Percentiles rank a stretch among this genome's conserved stretches.
Conservation (phyloP, 441 rosid genomes). For the Hura crepitans region DNA sequence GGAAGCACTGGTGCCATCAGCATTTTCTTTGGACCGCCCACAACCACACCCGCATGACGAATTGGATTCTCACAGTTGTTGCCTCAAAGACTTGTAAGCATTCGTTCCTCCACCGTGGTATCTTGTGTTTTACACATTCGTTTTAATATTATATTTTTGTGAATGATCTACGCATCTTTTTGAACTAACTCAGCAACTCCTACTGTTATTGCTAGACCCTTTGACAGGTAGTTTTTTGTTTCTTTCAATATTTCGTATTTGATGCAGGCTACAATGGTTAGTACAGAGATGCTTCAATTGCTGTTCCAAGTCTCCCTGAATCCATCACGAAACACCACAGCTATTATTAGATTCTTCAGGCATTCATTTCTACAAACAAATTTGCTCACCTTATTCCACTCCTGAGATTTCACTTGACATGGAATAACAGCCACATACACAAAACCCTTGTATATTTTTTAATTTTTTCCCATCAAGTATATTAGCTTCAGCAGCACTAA, state of each 20-base stretch:
- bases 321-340: not conserved
- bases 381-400: not conserved
- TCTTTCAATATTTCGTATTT: too few species aligned
- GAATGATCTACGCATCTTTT: too few species aligned
- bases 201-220: not conserved
- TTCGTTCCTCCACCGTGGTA: not conserved
- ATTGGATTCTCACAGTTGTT: slow-evolving; percentile 31
- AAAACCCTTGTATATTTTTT: not conserved
- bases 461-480: not conserved
- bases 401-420: not conserved
- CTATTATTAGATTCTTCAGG: not conserved
- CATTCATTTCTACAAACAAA: slow-evolving; percentile 9
- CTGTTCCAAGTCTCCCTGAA: slow-evolving; percentile 19
- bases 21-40: slow-evolving; percentile 47
- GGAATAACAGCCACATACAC: not conserved
- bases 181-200: not conserved
- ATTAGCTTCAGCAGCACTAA: not conserved
- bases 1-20: slow-evolving; percentile 20
- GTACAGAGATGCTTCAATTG: slow-evolving; percentile 47
- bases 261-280: slow-evolving; percentile 54
- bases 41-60: slow-evolving; percentile 20
- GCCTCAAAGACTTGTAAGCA: slow-evolving; percentile 55
- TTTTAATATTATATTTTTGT: not conserved
- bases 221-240: slow-evolving; percentile 28
- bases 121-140: not conserved